A percentile compares a stretch with the other conserved stretches of the same genome.
Conservation (phyloP, 169 alveolate species). For the Plasmodium berghei region DNA sequence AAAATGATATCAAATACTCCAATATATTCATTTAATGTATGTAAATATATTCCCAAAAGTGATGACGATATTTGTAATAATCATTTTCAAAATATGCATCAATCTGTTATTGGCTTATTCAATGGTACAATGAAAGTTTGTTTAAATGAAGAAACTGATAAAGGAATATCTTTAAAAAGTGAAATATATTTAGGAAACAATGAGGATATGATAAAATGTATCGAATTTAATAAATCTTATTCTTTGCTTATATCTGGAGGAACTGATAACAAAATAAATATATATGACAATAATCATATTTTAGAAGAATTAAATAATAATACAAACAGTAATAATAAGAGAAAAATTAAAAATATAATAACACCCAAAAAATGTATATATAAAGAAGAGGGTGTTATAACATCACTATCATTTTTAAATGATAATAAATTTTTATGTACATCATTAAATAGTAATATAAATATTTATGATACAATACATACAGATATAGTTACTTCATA, state of each 20-base stretch:
- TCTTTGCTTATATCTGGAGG: constrained; percentile 57
- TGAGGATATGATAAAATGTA: constrained; percentile 47
- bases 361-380: constrained; percentile 64
- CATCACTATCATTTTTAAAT: constrained; percentile 43
- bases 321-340: constrained; percentile 23
- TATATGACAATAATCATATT: constrained; percentile 60
- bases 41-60: constrained; percentile 14
- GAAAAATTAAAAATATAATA: constrained; percentile 43
- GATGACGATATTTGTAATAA: neutral
- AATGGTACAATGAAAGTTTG: constrained; percentile 54
- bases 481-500: constrained; percentile 16
- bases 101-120: constrained; percentile 45
- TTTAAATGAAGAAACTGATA: constrained; percentile 49
- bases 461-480: constrained; percentile 43
- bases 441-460: constrained; percentile 42
- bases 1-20: constrained; percentile 13
- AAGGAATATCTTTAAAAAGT: constrained; percentile 15
- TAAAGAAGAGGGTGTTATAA: constrained; percentile 47
- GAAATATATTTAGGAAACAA: constrained; percentile 61
- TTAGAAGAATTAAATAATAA: constrained; percentile 17
- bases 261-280: constrained; percentile 69
- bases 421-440: constrained; percentile 49
- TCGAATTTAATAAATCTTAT: constrained; percentile 24
- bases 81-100: neutral
- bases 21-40: constrained; percentile 40